Conservation (phyloP, 2,329 filamentous ascomycete genomes). For the Trichoderma gracile region DNA sequence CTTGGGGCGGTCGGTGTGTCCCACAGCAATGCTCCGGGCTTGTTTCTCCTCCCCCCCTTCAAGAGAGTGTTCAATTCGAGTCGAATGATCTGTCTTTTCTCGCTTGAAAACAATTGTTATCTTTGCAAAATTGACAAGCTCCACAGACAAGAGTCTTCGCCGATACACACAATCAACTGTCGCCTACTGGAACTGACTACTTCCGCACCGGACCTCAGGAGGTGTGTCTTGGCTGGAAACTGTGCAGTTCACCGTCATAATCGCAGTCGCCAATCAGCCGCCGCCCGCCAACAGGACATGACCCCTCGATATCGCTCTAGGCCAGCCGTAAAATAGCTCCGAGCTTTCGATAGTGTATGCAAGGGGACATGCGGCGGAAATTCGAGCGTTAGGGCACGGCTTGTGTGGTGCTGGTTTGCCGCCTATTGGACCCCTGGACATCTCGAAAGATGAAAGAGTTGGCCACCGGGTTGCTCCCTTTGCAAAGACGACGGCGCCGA, state of each 20-base stretch:
- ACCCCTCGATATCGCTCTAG: neutral
- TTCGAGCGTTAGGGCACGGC: neutral
- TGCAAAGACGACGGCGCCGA: neutral
- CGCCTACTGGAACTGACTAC: neutral
- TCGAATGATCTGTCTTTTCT: neutral
- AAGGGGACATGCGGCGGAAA: slow-evolving; percentile 4
- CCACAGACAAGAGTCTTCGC: neutral
- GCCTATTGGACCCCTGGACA: neutral
- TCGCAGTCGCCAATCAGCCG: neutral
- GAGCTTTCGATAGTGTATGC: slow-evolving; percentile 21
- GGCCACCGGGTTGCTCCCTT: neutral
- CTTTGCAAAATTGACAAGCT: neutral
- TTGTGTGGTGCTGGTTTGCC: neutral
- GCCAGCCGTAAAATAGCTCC: neutral
- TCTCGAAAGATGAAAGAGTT: neutral
- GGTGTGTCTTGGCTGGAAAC: neutral
- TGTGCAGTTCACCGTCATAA: neutral
- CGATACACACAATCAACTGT: neutral
- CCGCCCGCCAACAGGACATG: neutral
- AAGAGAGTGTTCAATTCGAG: neutral
- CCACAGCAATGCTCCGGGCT: neutral
- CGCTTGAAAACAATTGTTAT: neutral
- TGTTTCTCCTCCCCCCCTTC: neutral
- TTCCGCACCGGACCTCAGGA: neutral
- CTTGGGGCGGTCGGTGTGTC: too few species aligned